Conservation (phyloP, 2,329 filamentous ascomycete genomes). For the Verticillium tricorpus region DNA sequence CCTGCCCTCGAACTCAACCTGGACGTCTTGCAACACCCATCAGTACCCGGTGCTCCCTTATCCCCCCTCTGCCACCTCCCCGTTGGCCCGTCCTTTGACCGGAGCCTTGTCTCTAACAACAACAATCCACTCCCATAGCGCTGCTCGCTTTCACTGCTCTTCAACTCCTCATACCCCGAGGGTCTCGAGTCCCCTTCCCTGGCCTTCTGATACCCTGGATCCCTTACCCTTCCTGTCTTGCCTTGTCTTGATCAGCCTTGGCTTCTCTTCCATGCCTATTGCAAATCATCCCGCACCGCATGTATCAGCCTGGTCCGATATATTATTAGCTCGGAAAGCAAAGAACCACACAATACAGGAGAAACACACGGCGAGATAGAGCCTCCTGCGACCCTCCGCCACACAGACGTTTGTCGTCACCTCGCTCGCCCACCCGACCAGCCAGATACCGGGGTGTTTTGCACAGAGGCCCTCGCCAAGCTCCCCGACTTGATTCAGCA, state of each 20-base stretch:
- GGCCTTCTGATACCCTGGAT: not conserved
- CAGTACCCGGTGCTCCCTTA: not conserved
- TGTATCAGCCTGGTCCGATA: slow-evolving; percentile 1
- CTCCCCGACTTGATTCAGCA: slow-evolving; percentile 1
- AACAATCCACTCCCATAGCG: not conserved
- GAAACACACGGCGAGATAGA: not conserved
- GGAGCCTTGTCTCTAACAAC: not conserved
- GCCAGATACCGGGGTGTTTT: not conserved
- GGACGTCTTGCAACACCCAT: not conserved
- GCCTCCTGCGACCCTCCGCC: not conserved
- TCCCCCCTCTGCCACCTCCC: not conserved
- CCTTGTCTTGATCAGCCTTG: not conserved
- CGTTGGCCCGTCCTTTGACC: not conserved
- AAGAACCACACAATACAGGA: not conserved
- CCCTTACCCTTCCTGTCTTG: not conserved
- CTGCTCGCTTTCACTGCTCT: not conserved
- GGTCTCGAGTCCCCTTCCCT: not conserved
- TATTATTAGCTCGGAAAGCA: not conserved
- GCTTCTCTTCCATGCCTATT: not conserved
- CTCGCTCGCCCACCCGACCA: not conserved
- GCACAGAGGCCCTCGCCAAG: slow-evolving; percentile 4
- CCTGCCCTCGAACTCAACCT: not conserved
- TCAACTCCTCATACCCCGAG: not conserved
- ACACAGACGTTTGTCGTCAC: not conserved
- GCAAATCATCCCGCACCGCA: slow-evolving; percentile 1